phyloP scores from a whole-genome alignment of 768 basidiomycete species.

The Trametes gibbosa region DNA sequence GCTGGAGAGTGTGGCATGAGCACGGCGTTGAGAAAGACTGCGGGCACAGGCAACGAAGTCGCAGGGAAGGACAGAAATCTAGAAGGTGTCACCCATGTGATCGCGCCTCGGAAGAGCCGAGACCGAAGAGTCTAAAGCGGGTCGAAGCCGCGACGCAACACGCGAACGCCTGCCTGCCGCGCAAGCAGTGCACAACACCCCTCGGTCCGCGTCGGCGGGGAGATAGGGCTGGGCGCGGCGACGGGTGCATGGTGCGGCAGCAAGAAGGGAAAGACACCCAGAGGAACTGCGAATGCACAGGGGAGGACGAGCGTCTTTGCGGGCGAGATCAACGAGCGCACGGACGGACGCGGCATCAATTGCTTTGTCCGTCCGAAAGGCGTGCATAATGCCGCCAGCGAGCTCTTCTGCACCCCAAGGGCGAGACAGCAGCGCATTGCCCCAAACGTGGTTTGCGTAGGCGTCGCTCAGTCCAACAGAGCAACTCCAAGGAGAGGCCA shows the following conservation, averaged over 20 bases:
- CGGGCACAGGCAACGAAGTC: neutral
- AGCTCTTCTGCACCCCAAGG: neutral
- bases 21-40: neutral
- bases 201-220: neutral
- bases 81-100: conserved; percentile 14
- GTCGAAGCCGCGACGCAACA: neutral
- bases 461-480: neutral
- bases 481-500: neutral
- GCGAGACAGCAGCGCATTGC: too few relatives aligned
- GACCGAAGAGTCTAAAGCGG: conserved; percentile 1
- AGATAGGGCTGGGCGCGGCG: neutral
- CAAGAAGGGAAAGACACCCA: too few relatives aligned
- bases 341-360: neutral
- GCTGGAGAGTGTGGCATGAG: neutral
- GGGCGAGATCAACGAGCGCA: neutral
- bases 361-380: conserved; percentile 3
- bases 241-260: neutral
- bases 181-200: neutral
- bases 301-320: conserved; percentile 1
- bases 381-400: neutral
- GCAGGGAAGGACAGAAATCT: conserved; percentile 5
- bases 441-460: neutral
- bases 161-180: neutral
- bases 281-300: neutral
- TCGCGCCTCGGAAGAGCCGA: conserved; percentile 5